Conservation (phyloP, 768 basidiomycete genomes). For the Kwoniella sp. region DNA sequence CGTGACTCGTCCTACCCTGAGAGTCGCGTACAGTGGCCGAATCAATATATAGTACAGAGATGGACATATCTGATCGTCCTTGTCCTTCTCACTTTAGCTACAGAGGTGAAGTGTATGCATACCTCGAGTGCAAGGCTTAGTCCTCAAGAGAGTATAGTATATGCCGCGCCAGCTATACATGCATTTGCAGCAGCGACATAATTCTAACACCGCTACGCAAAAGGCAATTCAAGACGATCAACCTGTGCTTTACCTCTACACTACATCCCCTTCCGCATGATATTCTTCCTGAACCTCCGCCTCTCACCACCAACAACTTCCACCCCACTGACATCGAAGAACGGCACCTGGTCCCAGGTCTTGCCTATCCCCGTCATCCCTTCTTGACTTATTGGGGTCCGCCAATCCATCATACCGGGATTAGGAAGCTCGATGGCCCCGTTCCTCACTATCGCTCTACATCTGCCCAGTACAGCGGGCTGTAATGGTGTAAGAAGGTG, state of each 20-base stretch:
- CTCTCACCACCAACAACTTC: slow-evolving; percentile 73
- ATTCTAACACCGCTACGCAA: no score
- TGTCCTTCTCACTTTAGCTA: no score
- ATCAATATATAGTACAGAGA: no score
- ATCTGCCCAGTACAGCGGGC: slow-evolving; percentile 57
- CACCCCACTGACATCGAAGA: slow-evolving; percentile 72
- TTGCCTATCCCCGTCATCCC: slow-evolving; percentile 60
- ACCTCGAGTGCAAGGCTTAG: no score
- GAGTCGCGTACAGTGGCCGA: background rate
- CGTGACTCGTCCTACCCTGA: background rate
- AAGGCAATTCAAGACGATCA: no score
- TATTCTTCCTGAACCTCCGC: slow-evolving; percentile 74
- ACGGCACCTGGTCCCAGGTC: slow-evolving; percentile 68
- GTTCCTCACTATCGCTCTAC: slow-evolving; percentile 63
- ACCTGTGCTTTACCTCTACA: slow-evolving; percentile 13
- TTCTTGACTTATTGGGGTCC: slow-evolving; percentile 54
- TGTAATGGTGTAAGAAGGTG: slow-evolving; percentile 83
- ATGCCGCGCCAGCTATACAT: no score
- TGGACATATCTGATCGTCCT: no score
- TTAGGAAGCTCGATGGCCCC: slow-evolving; percentile 86
- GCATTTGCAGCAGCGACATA: no score
- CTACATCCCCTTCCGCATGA: slow-evolving; percentile 70
- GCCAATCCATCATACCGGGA: slow-evolving; percentile 81
- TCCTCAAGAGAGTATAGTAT: no score
- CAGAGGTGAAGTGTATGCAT: no score